Evolutionary conservation across 257 asterid species (phyloP).

Genomic region (Petunia secreta): DNA sequence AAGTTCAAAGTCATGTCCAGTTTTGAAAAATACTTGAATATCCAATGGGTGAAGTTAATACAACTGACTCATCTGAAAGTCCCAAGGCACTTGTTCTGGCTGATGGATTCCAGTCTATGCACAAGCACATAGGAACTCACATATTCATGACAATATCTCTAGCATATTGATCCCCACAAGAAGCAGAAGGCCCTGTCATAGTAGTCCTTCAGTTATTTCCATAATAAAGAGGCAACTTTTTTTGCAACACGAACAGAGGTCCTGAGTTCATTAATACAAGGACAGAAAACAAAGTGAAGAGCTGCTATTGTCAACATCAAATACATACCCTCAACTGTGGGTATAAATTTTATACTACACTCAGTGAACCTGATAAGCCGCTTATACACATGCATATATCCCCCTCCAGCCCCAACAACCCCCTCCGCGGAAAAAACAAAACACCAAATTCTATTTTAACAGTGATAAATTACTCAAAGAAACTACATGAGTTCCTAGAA

Average conservation of each 20-base stretch:
- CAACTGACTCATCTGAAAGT: slow-evolving; percentile 77
- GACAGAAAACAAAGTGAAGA: not conserved
- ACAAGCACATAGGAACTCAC: slow-evolving; percentile 86
- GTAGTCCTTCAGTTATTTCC: not conserved
- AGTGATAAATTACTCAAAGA: no score
- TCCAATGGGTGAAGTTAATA: slow-evolving; percentile 58
- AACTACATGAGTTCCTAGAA: not conserved
- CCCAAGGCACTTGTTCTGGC: slow-evolving; percentile 70
- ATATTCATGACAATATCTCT: slow-evolving; percentile 48
- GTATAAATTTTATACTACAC: no score
- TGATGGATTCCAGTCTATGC: slow-evolving; percentile 75
- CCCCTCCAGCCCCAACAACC: no score
- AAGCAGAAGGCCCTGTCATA: slow-evolving; percentile 14
- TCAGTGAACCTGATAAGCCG: no score
- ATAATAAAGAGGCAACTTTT: not conserved
- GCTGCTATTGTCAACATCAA: not conserved
- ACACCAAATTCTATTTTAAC: no score
- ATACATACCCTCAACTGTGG: no score
- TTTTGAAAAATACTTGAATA: slow-evolving; percentile 49
- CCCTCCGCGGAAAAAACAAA: no score
- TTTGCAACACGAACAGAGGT: not conserved
- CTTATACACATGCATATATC: not conserved
- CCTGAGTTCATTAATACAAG: not conserved
- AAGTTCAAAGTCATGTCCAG: slow-evolving; percentile 77
- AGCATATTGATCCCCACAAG: slow-evolving; percentile 53